Evolutionary conservation across 2,329 filamentous ascomycete genomes (phyloP), one percentile per base, ranked within the genome.

Genomic region (Aspergillus pseudotamarii): DNA sequence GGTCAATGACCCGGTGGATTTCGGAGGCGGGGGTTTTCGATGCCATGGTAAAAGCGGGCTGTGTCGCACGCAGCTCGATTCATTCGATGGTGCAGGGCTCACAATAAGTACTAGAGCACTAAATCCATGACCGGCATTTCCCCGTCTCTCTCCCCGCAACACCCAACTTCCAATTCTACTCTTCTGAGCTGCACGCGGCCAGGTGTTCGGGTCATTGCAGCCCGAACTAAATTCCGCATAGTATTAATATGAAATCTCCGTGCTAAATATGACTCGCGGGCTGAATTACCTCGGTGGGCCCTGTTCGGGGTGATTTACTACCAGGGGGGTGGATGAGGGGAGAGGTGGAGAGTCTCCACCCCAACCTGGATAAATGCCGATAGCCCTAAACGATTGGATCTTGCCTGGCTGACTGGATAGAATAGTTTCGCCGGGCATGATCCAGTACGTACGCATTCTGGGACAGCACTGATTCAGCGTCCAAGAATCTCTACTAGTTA

Each of bases 1-100:
- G 82, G 46, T 86, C 81, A 73, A 94, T 88, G 63, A 41, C 38
- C 10, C 14, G 38, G 38, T 41, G 38, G 6, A 41, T 41, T 41
- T 41, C 38, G 6, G 38, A 41, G 38, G 19, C 38, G 6, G 38
- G 38, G 38, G 16, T 16, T 9, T n/a, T 41, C 8, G 38, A 41
- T n/a, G 38, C 38, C 38, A 41, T 41, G 19, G 16, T 41, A 41
- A 19, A n/a, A n/a, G 38, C 16, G n/a, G 38, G 38, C 19, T 9
- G 19, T 19, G 34, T 6, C 34, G 34, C 34, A 36, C 14, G 34
- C 34, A n/a, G 38, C 38, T 41, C 19, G 38, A 41, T 19, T 41
- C 38, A 41, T n/a, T n/a, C 19, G 16, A 41, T 9, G 38, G 16
- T n/a, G 38, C 6, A 41, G n/a, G 6, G 19, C 8, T 41, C 19